These are phyloP conservation scores for Camelina neglecta DNA, from an alignment of 345 rosid species.

Conservation along the genomic window DNA sequence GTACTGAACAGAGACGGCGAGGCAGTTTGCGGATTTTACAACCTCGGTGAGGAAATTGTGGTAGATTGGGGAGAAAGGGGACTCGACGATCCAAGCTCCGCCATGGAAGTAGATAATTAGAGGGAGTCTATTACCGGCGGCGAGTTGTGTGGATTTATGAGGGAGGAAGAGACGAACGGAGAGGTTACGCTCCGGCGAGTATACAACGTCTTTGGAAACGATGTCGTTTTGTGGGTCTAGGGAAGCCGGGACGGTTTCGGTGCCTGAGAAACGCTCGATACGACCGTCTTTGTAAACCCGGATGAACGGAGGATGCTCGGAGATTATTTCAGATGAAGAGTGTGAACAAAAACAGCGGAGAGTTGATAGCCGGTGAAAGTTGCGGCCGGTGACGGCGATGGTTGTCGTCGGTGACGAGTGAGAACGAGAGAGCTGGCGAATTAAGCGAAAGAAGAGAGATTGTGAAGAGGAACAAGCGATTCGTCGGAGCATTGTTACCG, in stretches of 20 bases:
- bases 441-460: slow-evolving; percentile 46
- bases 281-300: slow-evolving; percentile 55
- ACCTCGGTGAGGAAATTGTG: slow-evolving; percentile 44
- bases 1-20: slow-evolving; percentile 53
- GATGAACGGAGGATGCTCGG: slow-evolving; percentile 43
- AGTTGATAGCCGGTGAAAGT: slow-evolving; percentile 5
- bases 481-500: slow-evolving; percentile 55
- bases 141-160: slow-evolving; percentile 1
- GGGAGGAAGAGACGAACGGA: slow-evolving; percentile 61
- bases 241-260: slow-evolving; percentile 50
- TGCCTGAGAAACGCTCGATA: slow-evolving; percentile 50
- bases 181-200: slow-evolving; percentile 34
- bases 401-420: slow-evolving; percentile 27
- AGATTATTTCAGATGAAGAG: slow-evolving; percentile 30
- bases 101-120: slow-evolving; percentile 64
- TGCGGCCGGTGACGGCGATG: slow-evolving; percentile 40
- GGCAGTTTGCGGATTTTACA: slow-evolving; percentile 45
- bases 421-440: slow-evolving; percentile 30
- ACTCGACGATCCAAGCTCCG: slow-evolving; percentile 52
- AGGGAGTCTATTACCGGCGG: slow-evolving; percentile 43
- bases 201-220: slow-evolving; percentile 52
- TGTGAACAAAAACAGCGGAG: slow-evolving; percentile 10
- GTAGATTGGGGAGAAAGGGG: slow-evolving; percentile 48
- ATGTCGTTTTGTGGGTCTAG: slow-evolving; percentile 41
- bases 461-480: slow-evolving; percentile 47